Percentiles rank a stretch among this genome's conserved stretches.
Conservation (phyloP, 2,329 filamentous ascomycete species). For the Ceratocystis colombiana region DNA sequence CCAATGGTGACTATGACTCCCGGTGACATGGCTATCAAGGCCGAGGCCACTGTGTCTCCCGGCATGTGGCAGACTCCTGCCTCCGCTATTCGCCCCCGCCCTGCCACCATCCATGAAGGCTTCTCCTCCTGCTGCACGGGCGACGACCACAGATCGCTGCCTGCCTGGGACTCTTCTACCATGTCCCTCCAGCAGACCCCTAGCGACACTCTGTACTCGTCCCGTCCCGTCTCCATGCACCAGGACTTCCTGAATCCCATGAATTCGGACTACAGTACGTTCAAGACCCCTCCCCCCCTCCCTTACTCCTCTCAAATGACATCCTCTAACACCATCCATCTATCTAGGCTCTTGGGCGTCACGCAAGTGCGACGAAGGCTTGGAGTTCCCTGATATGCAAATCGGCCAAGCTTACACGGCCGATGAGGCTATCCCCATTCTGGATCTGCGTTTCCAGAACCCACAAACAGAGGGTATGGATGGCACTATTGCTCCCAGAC, state of each 20-base stretch:
- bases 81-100: slow-evolving; percentile 43
- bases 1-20: slow-evolving; percentile 43
- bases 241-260: slow-evolving; percentile 45
- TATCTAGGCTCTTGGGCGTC: slow-evolving; percentile 19
- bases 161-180: slow-evolving; percentile 49
- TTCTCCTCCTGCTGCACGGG: slow-evolving; percentile 47
- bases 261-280: slow-evolving; percentile 43
- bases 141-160: slow-evolving; percentile 43
- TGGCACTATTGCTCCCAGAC: slow-evolving; percentile 34
- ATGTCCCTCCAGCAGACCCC: slow-evolving; percentile 43
- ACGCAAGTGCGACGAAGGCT: slow-evolving; percentile 45
- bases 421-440: slow-evolving; percentile 53
- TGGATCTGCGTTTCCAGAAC: slow-evolving; percentile 48
- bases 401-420: slow-evolving; percentile 54
- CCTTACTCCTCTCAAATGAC: neutral
- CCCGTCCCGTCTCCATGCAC: slow-evolving; percentile 47
- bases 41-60: slow-evolving; percentile 39
- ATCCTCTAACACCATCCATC: neutral
- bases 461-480: slow-evolving; percentile 44
- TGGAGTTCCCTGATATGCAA: slow-evolving; percentile 48
- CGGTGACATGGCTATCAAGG: slow-evolving; percentile 40
- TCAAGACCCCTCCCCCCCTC: neutral
- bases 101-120: slow-evolving; percentile 51
- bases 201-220: slow-evolving; percentile 41
- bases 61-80: slow-evolving; percentile 48